A percentile compares a stretch with the other conserved stretches of the same genome.
phyloP scores from a whole-genome alignment of 2,329 filamentous ascomycete species.

The Aspergillus pseudoterreus region DNA sequence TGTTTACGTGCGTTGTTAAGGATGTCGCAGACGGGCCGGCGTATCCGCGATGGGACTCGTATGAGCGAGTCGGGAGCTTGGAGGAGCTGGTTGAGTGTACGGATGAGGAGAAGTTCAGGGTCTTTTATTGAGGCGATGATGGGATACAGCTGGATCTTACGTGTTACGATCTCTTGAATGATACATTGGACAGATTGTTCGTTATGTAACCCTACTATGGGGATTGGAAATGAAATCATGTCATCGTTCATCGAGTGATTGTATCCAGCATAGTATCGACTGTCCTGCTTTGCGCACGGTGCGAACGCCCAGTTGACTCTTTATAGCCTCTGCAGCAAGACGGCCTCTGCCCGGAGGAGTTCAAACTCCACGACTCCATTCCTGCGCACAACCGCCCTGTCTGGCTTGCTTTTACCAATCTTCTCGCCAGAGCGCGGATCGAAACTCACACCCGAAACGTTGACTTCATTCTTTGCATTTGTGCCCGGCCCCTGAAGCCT shows the following conservation, averaged over 20 bases:
- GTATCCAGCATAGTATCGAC: no score
- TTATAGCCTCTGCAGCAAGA: slow-evolving; percentile 2
- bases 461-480: slow-evolving; percentile 7
- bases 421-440: not conserved
- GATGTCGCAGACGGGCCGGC: not conserved
- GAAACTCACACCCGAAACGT: slow-evolving; percentile 2
- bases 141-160: no score
- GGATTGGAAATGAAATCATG: no score
- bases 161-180: no score
- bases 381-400: not conserved
- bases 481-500: slow-evolving; percentile 6
- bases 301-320: not conserved
- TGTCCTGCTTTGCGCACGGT: no score
- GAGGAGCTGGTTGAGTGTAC: not conserved
- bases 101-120: not conserved
- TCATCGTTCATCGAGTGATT: no score
- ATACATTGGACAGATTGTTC: no score
- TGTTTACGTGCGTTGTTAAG: slow-evolving; percentile 6
- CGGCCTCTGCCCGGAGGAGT: slow-evolving; percentile 1
- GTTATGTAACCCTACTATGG: no score
- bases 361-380: not conserved
- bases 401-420: not conserved
- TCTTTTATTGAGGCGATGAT: not conserved
- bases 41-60: not conserved
- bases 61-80: not conserved